Percentiles rank a stretch among this genome's conserved stretches.
Conservation (phyloP, 2,329 filamentous ascomycete genomes). For the Aspergillus awamori region DNA sequence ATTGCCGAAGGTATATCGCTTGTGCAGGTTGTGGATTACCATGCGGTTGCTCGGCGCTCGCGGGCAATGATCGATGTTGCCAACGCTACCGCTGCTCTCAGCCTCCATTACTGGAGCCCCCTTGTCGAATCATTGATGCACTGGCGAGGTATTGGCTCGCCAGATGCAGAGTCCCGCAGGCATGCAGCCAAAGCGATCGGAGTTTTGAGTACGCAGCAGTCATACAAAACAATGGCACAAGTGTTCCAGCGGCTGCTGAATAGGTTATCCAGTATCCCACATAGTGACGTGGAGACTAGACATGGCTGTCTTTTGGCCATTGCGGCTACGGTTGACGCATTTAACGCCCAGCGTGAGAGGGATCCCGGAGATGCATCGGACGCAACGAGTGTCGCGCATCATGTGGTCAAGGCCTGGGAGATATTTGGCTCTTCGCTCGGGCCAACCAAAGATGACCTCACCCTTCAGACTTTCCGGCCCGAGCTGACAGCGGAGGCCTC, state of each 20-base stretch:
- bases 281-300: conserved; percentile 45
- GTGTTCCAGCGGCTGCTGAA: conserved; percentile 38
- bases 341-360: conserved; percentile 24
- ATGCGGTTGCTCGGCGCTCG: conserved; percentile 83
- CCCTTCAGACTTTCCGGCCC: conserved; percentile 42
- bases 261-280: conserved; percentile 42
- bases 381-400: conserved; percentile 28
- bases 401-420: conserved; percentile 41
- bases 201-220: conserved; percentile 37
- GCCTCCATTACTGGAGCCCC: conserved; percentile 65
- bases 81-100: conserved; percentile 67
- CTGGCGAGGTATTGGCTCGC: conserved; percentile 87
- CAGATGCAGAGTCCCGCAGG: conserved; percentile 73
- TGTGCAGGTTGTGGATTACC: conserved; percentile 90
- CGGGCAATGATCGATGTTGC: conserved; percentile 80
- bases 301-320: conserved; percentile 50
- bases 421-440: conserved; percentile 38
- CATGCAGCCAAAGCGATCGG: conserved; percentile 73
- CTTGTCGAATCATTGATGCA: conserved; percentile 71
- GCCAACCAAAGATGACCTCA: conserved; percentile 44
- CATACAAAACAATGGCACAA: conserved; percentile 33
- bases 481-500: conserved; percentile 47
- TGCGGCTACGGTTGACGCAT: conserved; percentile 42
- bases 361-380: conserved; percentile 26
- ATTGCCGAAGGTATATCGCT: conserved; percentile 79